phyloP scores from a whole-genome alignment of 257 asterid species.

The Paraleonurus japonicus region DNA sequence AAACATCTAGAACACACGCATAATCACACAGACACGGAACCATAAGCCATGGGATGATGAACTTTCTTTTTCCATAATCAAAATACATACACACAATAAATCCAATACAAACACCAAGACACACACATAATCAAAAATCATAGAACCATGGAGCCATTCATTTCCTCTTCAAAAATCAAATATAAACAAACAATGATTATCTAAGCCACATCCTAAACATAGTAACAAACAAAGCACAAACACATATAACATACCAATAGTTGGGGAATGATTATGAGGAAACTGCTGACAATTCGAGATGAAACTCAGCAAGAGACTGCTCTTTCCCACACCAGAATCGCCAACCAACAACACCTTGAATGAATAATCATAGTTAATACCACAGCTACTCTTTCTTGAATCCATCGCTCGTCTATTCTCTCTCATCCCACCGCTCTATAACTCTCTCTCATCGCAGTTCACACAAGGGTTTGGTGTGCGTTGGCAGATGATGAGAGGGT shows the following conservation, averaged over 20 bases:
- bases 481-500: not conserved
- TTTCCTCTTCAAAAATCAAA: not conserved
- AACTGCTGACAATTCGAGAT: constrained; percentile 53
- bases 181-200: not conserved
- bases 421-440: constrained; percentile 24
- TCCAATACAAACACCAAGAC: not conserved
- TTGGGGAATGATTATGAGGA: constrained; percentile 62
- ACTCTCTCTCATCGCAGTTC: not conserved
- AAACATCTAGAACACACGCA: not conserved
- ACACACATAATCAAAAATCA: not conserved
- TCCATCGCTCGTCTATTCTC: constrained; percentile 29
- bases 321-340: constrained; percentile 88
- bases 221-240: not conserved
- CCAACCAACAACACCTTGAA: constrained; percentile 83
- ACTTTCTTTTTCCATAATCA: too few species aligned
- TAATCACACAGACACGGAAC: not conserved
- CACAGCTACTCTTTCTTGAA: constrained; percentile 28
- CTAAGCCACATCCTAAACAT: not conserved
- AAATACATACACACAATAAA: not conserved
- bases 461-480: constrained; percentile 34
- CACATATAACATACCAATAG: constrained; percentile 50
- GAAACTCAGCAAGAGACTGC: constrained; percentile 75
- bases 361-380: constrained; percentile 61
- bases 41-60: not conserved
- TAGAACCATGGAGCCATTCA: not conserved